A percentile compares a stretch with the other conserved stretches of the same genome.
phyloP scores from a whole-genome alignment of 108 stramenopile genomes.

The Poteriospumella lacustris region DNA sequence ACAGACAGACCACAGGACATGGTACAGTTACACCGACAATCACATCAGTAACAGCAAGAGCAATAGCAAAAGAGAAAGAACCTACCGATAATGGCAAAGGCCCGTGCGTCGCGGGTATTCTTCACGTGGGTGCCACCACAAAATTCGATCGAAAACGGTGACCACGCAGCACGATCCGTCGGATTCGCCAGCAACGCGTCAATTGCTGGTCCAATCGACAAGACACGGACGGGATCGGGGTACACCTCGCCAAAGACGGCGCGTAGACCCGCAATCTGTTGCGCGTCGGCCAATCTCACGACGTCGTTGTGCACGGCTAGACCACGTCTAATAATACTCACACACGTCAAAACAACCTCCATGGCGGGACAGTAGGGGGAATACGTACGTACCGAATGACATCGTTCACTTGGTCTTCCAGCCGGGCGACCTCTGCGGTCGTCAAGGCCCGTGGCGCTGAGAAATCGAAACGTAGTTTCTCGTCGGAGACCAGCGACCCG shows the following conservation, averaged over 20 bases:
- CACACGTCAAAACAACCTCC: too few species aligned
- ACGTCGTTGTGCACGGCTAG: neutral
- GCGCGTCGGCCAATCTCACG: constrained; percentile 50
- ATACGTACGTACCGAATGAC: too few species aligned
- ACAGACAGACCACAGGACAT: neutral
- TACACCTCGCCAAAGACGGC: constrained; percentile 98
- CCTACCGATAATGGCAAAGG: constrained; percentile 68
- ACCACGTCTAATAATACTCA: too few species aligned
- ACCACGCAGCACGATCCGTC: constrained; percentile 74
- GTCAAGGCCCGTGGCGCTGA: too few species aligned
- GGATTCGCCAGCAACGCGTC: constrained; percentile 64
- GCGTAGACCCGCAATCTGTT: constrained; percentile 77
- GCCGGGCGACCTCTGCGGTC: too few species aligned
- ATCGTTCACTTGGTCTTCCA: too few species aligned
- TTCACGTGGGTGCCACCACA: constrained; percentile 96
- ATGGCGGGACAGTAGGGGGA: too few species aligned
- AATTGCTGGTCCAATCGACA: constrained; percentile 73
- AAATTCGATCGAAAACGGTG: constrained; percentile 86
- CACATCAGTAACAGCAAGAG: neutral
- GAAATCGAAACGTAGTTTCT: constrained; percentile 81
- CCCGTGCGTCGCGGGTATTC: constrained; percentile 89
- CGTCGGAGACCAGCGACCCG: constrained; percentile 85
- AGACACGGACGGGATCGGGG: constrained; percentile 98
- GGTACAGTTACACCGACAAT: neutral
- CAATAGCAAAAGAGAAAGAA: neutral